A percentile compares a stretch with the other conserved stretches of the same genome.
Evolutionary conservation across 441 rosid genomes (phyloP).

Genomic region (Erodium texanum): DNA sequence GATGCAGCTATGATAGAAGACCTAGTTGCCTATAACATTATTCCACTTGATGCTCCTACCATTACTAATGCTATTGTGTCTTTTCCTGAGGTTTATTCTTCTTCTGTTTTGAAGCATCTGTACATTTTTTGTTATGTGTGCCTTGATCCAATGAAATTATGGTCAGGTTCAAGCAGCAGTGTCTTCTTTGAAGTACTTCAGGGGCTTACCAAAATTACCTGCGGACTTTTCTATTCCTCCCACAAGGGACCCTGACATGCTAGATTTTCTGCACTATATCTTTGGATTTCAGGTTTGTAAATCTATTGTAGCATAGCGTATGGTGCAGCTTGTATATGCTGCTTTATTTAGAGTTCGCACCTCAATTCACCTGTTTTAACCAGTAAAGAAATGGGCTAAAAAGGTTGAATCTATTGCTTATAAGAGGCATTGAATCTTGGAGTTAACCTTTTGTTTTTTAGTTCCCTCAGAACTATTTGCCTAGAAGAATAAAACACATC

Average conservation of each 20-base stretch:
- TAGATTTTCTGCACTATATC: conserved; percentile 77
- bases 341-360: too few relatives aligned
- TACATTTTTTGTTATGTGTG: conserved; percentile 15
- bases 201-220: conserved; percentile 65
- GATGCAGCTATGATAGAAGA: conserved; percentile 96
- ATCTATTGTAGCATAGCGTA: conserved; percentile 13
- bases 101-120: conserved; percentile 12
- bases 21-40: conserved; percentile 74
- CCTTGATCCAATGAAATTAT: conserved; percentile 16
- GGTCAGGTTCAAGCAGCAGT: conserved; percentile 79
- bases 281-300: conserved; percentile 92
- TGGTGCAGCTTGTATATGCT: not conserved
- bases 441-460: not conserved
- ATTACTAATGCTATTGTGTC: conserved; percentile 53
- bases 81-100: conserved; percentile 63
- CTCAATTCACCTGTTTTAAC: too few relatives aligned
- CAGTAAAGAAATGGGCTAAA: not conserved
- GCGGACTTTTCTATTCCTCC: conserved; percentile 64
- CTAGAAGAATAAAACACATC: not conserved
- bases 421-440: not conserved
- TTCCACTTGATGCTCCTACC: conserved; percentile 77
- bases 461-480: not conserved
- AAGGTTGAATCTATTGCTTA: not conserved
- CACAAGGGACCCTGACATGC: conserved; percentile 62
- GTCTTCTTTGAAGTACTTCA: conserved; percentile 55